Percentiles rank a stretch among this genome's conserved stretches.
Evolutionary conservation across 179 eudicot genomes (phyloP).

Genomic region (Carnegiea gigantea): DNA sequence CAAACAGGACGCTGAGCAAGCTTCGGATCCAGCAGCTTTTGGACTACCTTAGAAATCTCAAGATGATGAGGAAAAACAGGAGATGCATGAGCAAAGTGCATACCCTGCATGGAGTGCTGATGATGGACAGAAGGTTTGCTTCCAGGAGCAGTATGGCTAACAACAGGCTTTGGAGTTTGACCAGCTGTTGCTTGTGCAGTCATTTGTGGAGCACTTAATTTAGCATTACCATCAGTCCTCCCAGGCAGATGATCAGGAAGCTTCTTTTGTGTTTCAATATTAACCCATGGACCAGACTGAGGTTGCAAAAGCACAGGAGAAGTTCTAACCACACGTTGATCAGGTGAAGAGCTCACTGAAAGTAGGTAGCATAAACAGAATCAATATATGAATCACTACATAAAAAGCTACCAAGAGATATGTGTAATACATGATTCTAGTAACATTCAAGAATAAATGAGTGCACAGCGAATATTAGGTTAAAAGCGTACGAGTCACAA

Average conservation of each 20-base stretch:
- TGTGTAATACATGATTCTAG: not conserved
- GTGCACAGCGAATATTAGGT: not conserved
- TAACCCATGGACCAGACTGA: conserved; percentile 34
- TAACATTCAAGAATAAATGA: not conserved
- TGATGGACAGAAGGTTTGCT: conserved; percentile 33
- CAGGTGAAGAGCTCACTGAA: conserved; percentile 43
- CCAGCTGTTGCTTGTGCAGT: conserved; percentile 32
- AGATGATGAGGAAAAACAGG: conserved; percentile 49
- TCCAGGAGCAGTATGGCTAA: conserved; percentile 44
- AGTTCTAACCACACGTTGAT: conserved; percentile 38
- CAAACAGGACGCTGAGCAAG: conserved; percentile 52
- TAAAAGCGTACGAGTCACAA: not conserved
- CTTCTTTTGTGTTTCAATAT: conserved; percentile 43
- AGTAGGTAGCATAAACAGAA: conserved; percentile 1
- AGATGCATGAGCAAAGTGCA: conserved; percentile 46
- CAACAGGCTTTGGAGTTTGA: conserved; percentile 42
- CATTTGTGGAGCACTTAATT: conserved; percentile 33
- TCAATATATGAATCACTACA: not conserved
- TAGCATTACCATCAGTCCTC: conserved; percentile 40
- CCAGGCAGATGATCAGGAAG: conserved; percentile 34
- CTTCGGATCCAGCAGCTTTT: conserved; percentile 62
- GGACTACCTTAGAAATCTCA: conserved; percentile 77
- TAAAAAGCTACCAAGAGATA: not conserved
- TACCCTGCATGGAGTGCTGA: conserved; percentile 44
- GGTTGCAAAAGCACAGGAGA: conserved; percentile 50